Conservation (phyloP, 257 asterid genomes). For the Solanum corneliomulleri region DNA sequence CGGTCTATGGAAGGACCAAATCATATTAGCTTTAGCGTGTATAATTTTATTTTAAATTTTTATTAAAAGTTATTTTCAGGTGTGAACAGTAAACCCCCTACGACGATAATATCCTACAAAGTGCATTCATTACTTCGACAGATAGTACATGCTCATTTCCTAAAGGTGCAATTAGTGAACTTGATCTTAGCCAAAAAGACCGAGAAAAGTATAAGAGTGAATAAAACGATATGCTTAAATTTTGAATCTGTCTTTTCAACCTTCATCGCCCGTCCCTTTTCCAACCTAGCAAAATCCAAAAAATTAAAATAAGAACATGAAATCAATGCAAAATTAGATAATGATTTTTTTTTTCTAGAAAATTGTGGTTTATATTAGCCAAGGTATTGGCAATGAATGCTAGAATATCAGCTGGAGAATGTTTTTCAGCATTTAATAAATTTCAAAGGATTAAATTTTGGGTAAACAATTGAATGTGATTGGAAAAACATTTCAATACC, state of each 20-base stretch:
- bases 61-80: no score
- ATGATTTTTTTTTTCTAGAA: neutral
- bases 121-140: neutral
- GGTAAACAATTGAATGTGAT: conserved; percentile 28
- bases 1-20: neutral
- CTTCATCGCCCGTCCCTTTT: neutral
- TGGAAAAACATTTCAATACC: conserved; percentile 36
- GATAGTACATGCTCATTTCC: neutral
- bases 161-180: neutral
- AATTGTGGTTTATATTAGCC: neutral
- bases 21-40: neutral
- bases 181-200: conserved; percentile 44
- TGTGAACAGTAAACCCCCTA: neutral
- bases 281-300: neutral
- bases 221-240: neutral
- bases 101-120: no score
- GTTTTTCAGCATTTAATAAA: conserved; percentile 3
- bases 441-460: conserved; percentile 13
- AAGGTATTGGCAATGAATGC: neutral
- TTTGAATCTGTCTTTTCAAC: neutral
- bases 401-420: conserved; percentile 3
- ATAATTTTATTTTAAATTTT: neutral
- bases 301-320: neutral
- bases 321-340: neutral
- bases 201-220: conserved; percentile 16